These are phyloP conservation scores for Cardamine occulta DNA, from an alignment of 345 rosid species.

Conservation along the genomic window DNA sequence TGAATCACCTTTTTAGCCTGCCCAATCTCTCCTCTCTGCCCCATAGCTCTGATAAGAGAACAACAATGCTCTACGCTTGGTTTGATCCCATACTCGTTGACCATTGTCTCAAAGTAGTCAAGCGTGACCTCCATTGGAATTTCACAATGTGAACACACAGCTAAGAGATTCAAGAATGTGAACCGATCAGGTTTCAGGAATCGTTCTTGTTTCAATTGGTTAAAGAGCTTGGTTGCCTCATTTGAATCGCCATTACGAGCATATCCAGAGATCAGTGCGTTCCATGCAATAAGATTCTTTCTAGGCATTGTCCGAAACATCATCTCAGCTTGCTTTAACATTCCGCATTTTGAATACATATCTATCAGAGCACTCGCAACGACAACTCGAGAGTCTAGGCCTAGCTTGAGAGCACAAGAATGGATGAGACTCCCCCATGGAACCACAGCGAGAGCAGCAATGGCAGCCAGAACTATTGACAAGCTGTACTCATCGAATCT, in stretches of 20 bases:
- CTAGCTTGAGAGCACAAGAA: slow-evolving; percentile 48
- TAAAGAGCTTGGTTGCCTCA: slow-evolving; percentile 51
- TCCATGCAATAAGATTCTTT: slow-evolving; percentile 74
- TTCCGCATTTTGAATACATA: slow-evolving; percentile 85
- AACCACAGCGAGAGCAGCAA: slow-evolving; percentile 60
- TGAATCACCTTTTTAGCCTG: slow-evolving; percentile 53
- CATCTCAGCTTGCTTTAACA: slow-evolving; percentile 54
- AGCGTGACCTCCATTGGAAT: slow-evolving; percentile 48
- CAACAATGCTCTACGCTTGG: slow-evolving; percentile 75
- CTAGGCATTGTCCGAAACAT: slow-evolving; percentile 53
- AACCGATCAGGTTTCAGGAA: slow-evolving; percentile 64
- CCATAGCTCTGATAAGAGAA: slow-evolving; percentile 68
- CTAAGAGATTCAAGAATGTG: slow-evolving; percentile 74
- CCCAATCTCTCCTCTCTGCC: slow-evolving; percentile 55
- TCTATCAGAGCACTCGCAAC: slow-evolving; percentile 77
- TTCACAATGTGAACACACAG: slow-evolving; percentile 59
- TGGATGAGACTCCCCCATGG: slow-evolving; percentile 72
- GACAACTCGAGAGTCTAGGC: slow-evolving; percentile 54
- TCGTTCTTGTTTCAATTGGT: slow-evolving; percentile 49
- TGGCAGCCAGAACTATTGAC: slow-evolving; percentile 66
- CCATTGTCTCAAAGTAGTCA: slow-evolving; percentile 61
- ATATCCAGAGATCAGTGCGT: slow-evolving; percentile 76
- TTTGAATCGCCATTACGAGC: slow-evolving; percentile 65
- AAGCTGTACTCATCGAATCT: slow-evolving; percentile 61
- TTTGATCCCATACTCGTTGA: slow-evolving; percentile 57